A percentile compares a stretch with the other conserved stretches of the same genome.
Conservation (phyloP, 441 rosid genomes). For the Pelargonium citronellum region DNA sequence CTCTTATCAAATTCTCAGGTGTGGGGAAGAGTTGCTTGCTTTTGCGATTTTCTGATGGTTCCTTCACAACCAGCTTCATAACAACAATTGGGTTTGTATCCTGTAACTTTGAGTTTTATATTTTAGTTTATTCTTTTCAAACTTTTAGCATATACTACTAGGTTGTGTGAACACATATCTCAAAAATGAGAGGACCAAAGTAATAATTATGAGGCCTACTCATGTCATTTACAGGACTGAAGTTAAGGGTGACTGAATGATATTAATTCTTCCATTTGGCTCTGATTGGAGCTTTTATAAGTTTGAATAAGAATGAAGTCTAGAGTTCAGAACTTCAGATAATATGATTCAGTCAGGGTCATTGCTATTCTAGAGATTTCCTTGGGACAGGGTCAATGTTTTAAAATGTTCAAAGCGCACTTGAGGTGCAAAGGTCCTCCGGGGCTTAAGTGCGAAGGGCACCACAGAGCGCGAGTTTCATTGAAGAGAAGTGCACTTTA, state of each 20-base stretch:
- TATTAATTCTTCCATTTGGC: conserved; percentile 1
- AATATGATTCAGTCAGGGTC: not conserved
- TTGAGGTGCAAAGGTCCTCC: conserved; percentile 1
- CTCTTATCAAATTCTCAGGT: conserved; percentile 37
- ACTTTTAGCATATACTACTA: not conserved
- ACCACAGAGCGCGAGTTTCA: no score
- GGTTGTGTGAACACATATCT: not conserved
- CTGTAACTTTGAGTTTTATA: not conserved
- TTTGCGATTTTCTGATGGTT: conserved; percentile 97
- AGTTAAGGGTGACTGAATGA: not conserved
- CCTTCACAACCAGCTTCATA: conserved; percentile 93
- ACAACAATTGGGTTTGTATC: conserved; percentile 81
- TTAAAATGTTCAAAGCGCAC: no score
- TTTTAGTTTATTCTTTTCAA: conserved; percentile 30
- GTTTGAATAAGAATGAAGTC: conserved; percentile 4
- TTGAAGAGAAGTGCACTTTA: no score
- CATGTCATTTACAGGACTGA: conserved; percentile 4
- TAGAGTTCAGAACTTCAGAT: conserved; percentile 10
- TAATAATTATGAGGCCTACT: conserved; percentile 12
- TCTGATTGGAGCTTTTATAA: not conserved
- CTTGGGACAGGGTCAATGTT: not conserved
- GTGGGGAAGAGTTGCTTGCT: conserved; percentile 99
- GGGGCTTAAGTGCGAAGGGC: no score
- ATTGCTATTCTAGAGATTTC: not conserved
- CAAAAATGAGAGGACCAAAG: conserved; percentile 5